These are phyloP conservation scores for Fonsecaea multimorphosa DNA, from an alignment of 2,329 filamentous ascomycete species.

Conservation along the genomic window DNA sequence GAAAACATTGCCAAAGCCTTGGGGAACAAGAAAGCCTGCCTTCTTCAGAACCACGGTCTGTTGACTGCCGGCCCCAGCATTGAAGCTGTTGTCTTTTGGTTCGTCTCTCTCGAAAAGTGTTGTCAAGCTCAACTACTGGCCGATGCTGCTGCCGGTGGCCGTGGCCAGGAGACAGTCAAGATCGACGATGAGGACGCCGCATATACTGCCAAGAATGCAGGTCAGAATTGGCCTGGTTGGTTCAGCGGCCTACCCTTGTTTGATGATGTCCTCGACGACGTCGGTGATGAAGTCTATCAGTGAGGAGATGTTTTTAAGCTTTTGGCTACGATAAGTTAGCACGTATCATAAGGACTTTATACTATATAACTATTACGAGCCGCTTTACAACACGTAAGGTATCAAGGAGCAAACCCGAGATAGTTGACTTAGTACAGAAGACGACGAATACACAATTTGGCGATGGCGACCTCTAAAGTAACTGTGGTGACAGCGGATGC, in stretches of 20 bases:
- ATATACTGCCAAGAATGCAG: slow-evolving; percentile 69
- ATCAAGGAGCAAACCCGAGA: too few species aligned
- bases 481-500: slow-evolving; percentile 36
- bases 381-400: too few species aligned
- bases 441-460: too few species aligned
- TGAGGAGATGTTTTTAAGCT: too few species aligned
- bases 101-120: slow-evolving; percentile 59
- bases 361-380: too few species aligned
- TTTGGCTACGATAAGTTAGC: too few species aligned
- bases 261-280: slow-evolving; percentile 48
- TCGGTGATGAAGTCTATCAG: slow-evolving; percentile 24
- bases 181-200: slow-evolving; percentile 70
- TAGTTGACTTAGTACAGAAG: too few species aligned
- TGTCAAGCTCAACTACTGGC: slow-evolving; percentile 60
- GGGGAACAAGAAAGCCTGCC: slow-evolving; percentile 48
- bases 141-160: slow-evolving; percentile 59
- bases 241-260: slow-evolving; percentile 74
- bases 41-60: slow-evolving; percentile 50
- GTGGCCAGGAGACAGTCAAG: slow-evolving; percentile 65
- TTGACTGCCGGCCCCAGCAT: slow-evolving; percentile 48
- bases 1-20: slow-evolving; percentile 46
- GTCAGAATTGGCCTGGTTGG: slow-evolving; percentile 70
- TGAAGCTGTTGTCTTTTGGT: slow-evolving; percentile 60
- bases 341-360: too few species aligned
- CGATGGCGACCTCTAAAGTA: not conserved